Base-by-base conservation (phyloP, 2,329 filamentous ascomycete species). In the Sporothrix pallida region DNA sequence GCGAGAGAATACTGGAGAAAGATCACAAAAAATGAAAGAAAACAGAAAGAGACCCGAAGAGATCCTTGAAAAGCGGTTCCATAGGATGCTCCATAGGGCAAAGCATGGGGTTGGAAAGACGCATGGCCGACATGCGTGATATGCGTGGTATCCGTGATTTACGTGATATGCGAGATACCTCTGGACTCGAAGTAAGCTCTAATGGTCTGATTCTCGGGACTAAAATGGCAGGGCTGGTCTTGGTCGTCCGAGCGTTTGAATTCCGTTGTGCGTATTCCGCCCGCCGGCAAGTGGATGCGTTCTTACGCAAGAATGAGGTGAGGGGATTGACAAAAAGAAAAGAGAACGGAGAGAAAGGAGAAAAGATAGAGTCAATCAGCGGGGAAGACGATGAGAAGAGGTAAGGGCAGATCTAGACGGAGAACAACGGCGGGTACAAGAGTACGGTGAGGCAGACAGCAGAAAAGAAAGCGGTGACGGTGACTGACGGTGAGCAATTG, bases 261-360 rank as follows among this genome's bases (percentile, higher is more conserved):
- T 48, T 48, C 62, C 62, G 42, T 9, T 23, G 20, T 67, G 20
- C 62, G 42, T 46, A 63, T 48, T 67, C 62, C n/a, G 20, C 62
- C 20, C 12, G n/a, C 17, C 12, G 60, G 62, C n/a, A 48, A 48
- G 42, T 67, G 62, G 42, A 17, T 26, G 62, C 12, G 2, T 6
- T 67, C 62, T 48, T 26, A 46, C 62, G 58, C 15, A 63, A 63
- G 17, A 44, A 8, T 42, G 31, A 63, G 37, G 17, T 8, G 58
- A 44, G n/a, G 3, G 31, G 12, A 3, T 9, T 10, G 37, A 5
- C 58, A 63, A 44, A 62, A 31, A 42, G 13, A 46, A 6, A 65
- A 46, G 12, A 67, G 31, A 9, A 12, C 9, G 5, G 20, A 26
- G 23, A 26, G 3, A 10, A 58, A 58, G 7, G 31, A 37, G 31